phyloP scores from a whole-genome alignment of 2,329 filamentous ascomycete species.

The Colletotrichum tamarilloi region DNA sequence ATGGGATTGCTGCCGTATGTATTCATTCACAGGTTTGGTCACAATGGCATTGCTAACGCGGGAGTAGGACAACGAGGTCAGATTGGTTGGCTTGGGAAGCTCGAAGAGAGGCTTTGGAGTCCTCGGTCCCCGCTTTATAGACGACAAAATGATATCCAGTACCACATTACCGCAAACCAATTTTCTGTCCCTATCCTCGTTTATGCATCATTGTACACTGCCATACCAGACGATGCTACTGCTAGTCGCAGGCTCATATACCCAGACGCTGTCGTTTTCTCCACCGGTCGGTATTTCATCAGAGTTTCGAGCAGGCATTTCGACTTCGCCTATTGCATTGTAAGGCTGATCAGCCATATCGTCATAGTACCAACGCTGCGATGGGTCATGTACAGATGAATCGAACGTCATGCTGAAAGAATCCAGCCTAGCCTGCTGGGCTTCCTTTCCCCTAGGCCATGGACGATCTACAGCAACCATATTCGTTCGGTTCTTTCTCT shows the following conservation, averaged over 20 bases:
- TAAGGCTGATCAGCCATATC: background rate
- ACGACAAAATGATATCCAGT: constrained; percentile 22
- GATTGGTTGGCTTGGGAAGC: constrained; percentile 98
- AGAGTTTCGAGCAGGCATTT: no score
- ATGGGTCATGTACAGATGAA: background rate
- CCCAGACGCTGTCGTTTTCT: background rate
- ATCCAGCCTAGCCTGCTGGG: background rate
- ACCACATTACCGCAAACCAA: background rate
- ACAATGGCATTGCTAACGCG: constrained; percentile 16
- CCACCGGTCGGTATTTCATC: background rate
- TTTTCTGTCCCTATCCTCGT: background rate
- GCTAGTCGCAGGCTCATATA: background rate
- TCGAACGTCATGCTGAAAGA: background rate
- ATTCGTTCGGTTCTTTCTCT: no score
- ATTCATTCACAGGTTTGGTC: background rate
- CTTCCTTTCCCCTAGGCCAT: background rate
- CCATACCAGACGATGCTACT: background rate
- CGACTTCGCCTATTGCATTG: background rate
- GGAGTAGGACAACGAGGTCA: constrained; percentile 84
- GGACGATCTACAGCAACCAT: background rate
- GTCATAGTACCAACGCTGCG: background rate
- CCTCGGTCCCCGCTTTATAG: constrained; percentile 71
- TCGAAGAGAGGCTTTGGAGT: constrained; percentile 75
- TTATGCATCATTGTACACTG: background rate
- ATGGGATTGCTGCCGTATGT: constrained; percentile 95